Evolutionary conservation across 345 rosid species (phyloP).

Genomic region (Lumnitzera racemosa): DNA sequence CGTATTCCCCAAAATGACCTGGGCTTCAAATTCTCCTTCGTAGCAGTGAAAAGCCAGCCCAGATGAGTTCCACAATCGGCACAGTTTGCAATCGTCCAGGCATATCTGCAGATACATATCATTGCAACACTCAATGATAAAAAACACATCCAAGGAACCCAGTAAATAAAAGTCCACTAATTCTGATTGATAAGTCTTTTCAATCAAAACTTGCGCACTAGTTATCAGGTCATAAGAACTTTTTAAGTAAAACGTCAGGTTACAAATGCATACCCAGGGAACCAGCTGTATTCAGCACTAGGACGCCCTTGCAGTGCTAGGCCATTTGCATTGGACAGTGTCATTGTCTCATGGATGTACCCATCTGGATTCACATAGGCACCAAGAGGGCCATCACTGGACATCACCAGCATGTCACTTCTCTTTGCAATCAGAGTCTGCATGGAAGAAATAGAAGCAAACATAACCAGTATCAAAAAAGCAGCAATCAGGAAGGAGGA

Average conservation of each 20-base stretch:
- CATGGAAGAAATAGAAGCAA: slow-evolving; percentile 7
- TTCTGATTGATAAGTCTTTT: background rate
- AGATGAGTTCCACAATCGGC: slow-evolving; percentile 46
- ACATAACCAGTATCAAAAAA: background rate
- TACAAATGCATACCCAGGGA: slow-evolving; percentile 73
- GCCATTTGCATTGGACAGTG: slow-evolving; percentile 60
- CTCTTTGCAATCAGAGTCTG: slow-evolving; percentile 78
- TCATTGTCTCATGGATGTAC: slow-evolving; percentile 75
- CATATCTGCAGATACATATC: slow-evolving; percentile 49
- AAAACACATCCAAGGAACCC: slow-evolving; percentile 1
- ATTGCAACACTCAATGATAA: background rate
- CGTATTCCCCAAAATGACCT: slow-evolving; percentile 83
- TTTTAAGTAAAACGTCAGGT: background rate
- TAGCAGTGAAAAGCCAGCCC: slow-evolving; percentile 93
- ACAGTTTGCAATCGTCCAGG: slow-evolving; percentile 67
- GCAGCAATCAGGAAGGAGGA: background rate
- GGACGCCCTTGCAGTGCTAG: slow-evolving; percentile 47
- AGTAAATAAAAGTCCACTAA: background rate
- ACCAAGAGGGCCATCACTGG: slow-evolving; percentile 94
- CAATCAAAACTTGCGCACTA: background rate
- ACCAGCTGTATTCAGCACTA: slow-evolving; percentile 73
- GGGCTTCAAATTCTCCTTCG: slow-evolving; percentile 62
- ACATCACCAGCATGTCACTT: slow-evolving; percentile 96
- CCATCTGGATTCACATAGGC: slow-evolving; percentile 83
- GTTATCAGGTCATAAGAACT: background rate